Evolutionary conservation across 257 asterid genomes (phyloP).

Genomic region (Solanum verrucosum): DNA sequence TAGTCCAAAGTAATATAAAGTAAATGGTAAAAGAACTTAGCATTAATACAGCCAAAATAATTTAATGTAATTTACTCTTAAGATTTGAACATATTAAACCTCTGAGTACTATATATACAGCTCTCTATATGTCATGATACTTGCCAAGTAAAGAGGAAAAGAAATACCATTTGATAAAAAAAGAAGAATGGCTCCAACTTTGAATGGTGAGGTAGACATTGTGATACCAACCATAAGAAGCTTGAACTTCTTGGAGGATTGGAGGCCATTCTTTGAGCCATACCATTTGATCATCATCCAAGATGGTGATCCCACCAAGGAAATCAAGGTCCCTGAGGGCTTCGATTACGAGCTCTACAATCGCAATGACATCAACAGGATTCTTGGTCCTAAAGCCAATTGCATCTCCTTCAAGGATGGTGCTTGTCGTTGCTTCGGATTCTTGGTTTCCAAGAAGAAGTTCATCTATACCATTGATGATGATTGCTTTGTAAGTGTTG

Average conservation of each 20-base stretch:
- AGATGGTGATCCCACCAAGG: constrained; percentile 30
- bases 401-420: constrained; percentile 38
- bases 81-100: not conserved
- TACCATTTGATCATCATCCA: constrained; percentile 38
- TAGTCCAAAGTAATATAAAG: not conserved
- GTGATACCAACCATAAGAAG: constrained; percentile 37
- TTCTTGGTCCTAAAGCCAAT: constrained; percentile 33
- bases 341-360: constrained; percentile 34
- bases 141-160: not conserved
- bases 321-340: constrained; percentile 30
- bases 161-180: not conserved
- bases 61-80: not conserved
- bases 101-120: not conserved
- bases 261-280: constrained; percentile 37
- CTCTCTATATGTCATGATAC: not conserved
- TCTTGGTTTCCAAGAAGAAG: constrained; percentile 37
- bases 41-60: not conserved
- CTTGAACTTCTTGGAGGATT: constrained; percentile 28
- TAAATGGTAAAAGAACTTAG: not conserved
- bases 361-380: constrained; percentile 25
- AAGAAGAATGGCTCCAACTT: constrained; percentile 6
- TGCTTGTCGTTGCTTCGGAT: constrained; percentile 40
- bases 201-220: constrained; percentile 32
- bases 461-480: constrained; percentile 36
- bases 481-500: constrained; percentile 18